Conservation (phyloP, 805 yeast genomes). For the Metschnikowia amazonensis region DNA sequence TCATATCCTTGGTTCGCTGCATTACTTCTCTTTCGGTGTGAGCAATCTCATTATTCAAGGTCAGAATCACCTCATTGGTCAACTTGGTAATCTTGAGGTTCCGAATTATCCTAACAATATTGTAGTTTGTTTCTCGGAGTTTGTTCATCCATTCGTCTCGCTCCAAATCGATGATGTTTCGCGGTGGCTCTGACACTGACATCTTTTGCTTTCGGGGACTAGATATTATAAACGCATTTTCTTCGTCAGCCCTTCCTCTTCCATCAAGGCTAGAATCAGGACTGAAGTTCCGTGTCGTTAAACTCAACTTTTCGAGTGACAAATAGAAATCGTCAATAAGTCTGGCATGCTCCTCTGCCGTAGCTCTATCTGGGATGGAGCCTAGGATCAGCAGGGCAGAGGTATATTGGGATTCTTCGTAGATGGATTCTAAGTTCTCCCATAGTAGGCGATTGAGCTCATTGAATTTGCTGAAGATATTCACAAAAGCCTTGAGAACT, state of each 20-base stretch:
- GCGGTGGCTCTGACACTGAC: not conserved
- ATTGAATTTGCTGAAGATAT: conserved; percentile 29
- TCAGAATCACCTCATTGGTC: conserved; percentile 26
- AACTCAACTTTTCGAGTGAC: conserved; percentile 21
- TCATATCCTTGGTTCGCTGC: conserved; percentile 23
- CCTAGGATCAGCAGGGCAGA: conserved; percentile 16
- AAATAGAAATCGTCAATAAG: conserved; percentile 32
- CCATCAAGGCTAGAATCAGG: conserved; percentile 8
- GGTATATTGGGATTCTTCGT: conserved; percentile 18
- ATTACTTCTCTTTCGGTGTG: conserved; percentile 25
- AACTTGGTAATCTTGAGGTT: conserved; percentile 35
- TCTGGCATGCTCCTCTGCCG: conserved; percentile 28
- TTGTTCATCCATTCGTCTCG: conserved; percentile 21
- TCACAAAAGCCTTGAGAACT: conserved; percentile 31
- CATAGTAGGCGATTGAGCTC: conserved; percentile 23
- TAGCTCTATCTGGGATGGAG: conserved; percentile 27
- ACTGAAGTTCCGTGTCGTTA: conserved; percentile 11
- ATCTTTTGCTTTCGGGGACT: conserved; percentile 16
- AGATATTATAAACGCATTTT: conserved; percentile 18
- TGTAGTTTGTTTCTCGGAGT: conserved; percentile 36
- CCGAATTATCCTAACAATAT: conserved; percentile 34
- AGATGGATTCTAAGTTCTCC: conserved; percentile 29
- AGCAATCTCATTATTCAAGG: conserved; percentile 25
- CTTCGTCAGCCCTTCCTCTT: conserved; percentile 6
- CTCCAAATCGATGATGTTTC: not conserved